A percentile compares a stretch with the other conserved stretches of the same genome.
These are phyloP conservation scores for Rhizopogon rudus DNA, from an alignment of 768 basidiomycete species.

Conservation along the genomic window DNA sequence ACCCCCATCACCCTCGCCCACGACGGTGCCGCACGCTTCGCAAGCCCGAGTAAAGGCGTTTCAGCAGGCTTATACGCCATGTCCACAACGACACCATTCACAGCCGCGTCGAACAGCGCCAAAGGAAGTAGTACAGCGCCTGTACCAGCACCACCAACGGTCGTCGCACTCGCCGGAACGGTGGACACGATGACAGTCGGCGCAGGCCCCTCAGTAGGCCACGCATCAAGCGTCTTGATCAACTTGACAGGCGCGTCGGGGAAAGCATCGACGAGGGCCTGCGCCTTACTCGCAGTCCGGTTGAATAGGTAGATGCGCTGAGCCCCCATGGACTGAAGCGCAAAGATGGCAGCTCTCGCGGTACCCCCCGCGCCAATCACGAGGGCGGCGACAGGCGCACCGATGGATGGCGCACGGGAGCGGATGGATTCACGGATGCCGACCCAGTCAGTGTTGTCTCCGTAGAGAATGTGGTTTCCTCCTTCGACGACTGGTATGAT, in stretches of 20 bases:
- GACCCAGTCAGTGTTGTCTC: constrained; percentile 97
- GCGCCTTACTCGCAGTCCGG: constrained; percentile 72
- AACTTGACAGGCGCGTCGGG: constrained; percentile 56
- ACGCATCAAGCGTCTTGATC: constrained; percentile 51
- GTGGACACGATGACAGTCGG: constrained; percentile 85
- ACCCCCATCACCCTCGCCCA: constrained; percentile 79
- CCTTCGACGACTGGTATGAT: constrained; percentile 51
- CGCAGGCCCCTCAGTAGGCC: constrained; percentile 38
- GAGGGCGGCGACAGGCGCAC: constrained; percentile 47
- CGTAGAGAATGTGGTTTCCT: constrained; percentile 52
- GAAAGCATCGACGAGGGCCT: constrained; percentile 64
- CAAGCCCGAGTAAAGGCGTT: constrained; percentile 75
- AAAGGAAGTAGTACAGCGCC: constrained; percentile 47
- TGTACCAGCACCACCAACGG: constrained; percentile 28
- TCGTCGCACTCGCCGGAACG: constrained; percentile 69
- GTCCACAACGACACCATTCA: constrained; percentile 80
- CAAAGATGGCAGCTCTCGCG: constrained; percentile 90
- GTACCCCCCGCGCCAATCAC: constrained; percentile 97
- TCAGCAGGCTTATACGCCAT: constrained; percentile 91
- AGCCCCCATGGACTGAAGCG: constrained; percentile 65
- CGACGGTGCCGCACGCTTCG: constrained; percentile 39
- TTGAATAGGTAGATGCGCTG: constrained; percentile 82
- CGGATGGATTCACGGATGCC: constrained; percentile 66
- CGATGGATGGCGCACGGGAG: constrained; percentile 33
- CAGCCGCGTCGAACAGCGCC: constrained; percentile 50